A percentile compares a stretch with the other conserved stretches of the same genome.
Evolutionary conservation across 1,284 basidiomycete genomes (phyloP).

Genomic region (Earliella scabrosa): DNA sequence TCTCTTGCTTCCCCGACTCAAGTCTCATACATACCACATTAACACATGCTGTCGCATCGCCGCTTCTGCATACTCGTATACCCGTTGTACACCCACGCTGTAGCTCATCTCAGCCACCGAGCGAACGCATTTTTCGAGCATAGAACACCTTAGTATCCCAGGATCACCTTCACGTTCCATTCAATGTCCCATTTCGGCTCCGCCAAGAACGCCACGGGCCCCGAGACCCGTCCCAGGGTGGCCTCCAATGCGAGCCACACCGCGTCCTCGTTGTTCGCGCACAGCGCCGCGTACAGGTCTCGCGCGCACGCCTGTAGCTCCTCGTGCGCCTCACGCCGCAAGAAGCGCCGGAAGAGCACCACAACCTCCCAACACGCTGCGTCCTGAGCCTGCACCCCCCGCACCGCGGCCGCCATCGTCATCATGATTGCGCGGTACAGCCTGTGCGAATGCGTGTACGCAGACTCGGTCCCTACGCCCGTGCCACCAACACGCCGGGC

Average conservation of each 20-base stretch:
- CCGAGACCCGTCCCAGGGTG: slow-evolving; percentile 49
- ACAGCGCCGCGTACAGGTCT: slow-evolving; percentile 66
- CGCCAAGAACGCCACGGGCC: slow-evolving; percentile 53
- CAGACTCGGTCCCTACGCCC: slow-evolving; percentile 63
- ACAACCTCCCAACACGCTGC: slow-evolving; percentile 79
- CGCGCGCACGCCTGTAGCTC: slow-evolving; percentile 74
- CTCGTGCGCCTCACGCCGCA: slow-evolving; percentile 66
- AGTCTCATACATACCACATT: too few relatives aligned
- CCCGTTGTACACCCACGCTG: not conserved
- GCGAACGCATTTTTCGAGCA: too few relatives aligned
- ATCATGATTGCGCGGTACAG: slow-evolving; percentile 73
- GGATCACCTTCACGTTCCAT: slow-evolving; percentile 53
- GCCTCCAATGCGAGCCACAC: slow-evolving; percentile 80
- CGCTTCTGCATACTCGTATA: too few relatives aligned
- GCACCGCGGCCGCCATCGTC: slow-evolving; percentile 70
- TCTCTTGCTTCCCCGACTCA: not conserved
- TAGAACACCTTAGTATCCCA: slow-evolving; percentile 28
- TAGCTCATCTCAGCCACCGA: not conserved
- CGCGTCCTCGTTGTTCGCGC: slow-evolving; percentile 70
- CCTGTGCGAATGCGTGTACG: slow-evolving; percentile 79
- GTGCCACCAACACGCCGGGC: slow-evolving; percentile 52
- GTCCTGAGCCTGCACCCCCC: slow-evolving; percentile 72
- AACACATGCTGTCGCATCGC: too few relatives aligned
- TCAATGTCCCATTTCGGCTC: slow-evolving; percentile 65
- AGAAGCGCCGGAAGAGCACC: slow-evolving; percentile 73